Evolutionary conservation across 805 yeast species (phyloP).

Genomic region (Metschnikowia borealis): DNA sequence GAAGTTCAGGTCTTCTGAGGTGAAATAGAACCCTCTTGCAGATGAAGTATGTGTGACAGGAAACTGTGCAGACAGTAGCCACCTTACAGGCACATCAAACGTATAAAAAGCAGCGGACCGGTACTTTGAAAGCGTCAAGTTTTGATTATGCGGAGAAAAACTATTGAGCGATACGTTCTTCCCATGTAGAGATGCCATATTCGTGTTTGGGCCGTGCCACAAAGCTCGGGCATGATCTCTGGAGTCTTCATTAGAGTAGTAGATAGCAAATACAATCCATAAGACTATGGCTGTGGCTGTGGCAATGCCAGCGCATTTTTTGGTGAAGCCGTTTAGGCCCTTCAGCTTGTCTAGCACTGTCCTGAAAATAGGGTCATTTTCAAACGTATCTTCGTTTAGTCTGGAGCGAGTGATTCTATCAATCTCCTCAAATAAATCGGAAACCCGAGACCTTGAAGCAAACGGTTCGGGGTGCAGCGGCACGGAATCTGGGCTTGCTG

Average conservation of each 20-base stretch:
- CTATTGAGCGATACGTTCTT: slow-evolving; percentile 30
- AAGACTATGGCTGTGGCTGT: slow-evolving; percentile 10
- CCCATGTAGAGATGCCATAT: slow-evolving; percentile 21
- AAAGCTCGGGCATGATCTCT: slow-evolving; percentile 10
- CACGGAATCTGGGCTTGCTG: neutral
- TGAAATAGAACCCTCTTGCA: slow-evolving; percentile 30
- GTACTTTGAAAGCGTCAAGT: slow-evolving; percentile 25
- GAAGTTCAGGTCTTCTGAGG: slow-evolving; percentile 13
- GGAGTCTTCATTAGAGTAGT: slow-evolving; percentile 25
- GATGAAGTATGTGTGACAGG: slow-evolving; percentile 19
- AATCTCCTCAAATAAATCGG: slow-evolving; percentile 29
- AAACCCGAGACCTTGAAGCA: slow-evolving; percentile 14
- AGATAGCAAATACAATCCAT: slow-evolving; percentile 27
- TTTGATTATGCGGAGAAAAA: slow-evolving; percentile 24
- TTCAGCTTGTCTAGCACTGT: slow-evolving; percentile 6
- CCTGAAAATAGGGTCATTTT: slow-evolving; percentile 13
- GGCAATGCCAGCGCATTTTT: slow-evolving; percentile 1
- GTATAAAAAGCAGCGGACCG: slow-evolving; percentile 19
- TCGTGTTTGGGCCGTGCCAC: slow-evolving; percentile 21
- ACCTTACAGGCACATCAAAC: slow-evolving; percentile 16
- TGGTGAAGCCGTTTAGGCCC: slow-evolving; percentile 1
- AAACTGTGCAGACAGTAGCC: slow-evolving; percentile 31
- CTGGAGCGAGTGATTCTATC: slow-evolving; percentile 19
- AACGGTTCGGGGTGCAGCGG: slow-evolving; percentile 2
- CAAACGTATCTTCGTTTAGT: slow-evolving; percentile 9